These are phyloP conservation scores for Musa itinerans DNA, from an alignment of 176 grass and related monocot species.

Conservation along the genomic window DNA sequence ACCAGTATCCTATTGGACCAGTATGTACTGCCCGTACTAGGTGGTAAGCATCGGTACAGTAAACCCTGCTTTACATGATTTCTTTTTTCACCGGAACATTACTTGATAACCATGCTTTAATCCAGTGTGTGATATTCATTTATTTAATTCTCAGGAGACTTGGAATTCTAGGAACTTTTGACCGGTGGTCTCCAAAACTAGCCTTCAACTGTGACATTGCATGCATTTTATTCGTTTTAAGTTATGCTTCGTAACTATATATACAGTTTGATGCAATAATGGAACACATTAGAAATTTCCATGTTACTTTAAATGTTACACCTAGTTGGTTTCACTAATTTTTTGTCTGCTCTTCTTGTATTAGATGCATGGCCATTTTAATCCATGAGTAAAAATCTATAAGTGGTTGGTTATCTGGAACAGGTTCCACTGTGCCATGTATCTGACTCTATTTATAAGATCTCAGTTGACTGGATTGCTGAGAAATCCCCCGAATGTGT, in stretches of 20 bases:
- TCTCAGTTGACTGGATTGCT: conserved; percentile 55
- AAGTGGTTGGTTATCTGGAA: background rate
- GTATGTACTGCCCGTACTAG: too few relatives aligned
- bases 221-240: background rate
- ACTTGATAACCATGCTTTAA: background rate
- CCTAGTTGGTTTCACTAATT: background rate
- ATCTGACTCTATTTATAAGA: conserved; percentile 66
- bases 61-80: too few relatives aligned
- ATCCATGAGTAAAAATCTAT: conserved; percentile 18
- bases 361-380: background rate
- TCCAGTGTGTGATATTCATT: background rate
- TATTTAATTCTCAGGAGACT: background rate
- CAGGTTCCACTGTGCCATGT: conserved; percentile 75
- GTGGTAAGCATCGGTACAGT: too few relatives aligned
- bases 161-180: background rate
- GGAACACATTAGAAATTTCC: background rate
- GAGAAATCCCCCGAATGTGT: conserved; percentile 63
- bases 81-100: background rate
- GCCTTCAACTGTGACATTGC: background rate
- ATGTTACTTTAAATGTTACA: background rate
- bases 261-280: too few relatives aligned
- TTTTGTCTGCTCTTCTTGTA: background rate
- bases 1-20: too few relatives aligned
- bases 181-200: background rate
- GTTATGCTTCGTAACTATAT: background rate